Evolutionary conservation across 2,329 filamentous ascomycete species (phyloP).

Genomic region (Ascochyta rabiei): DNA sequence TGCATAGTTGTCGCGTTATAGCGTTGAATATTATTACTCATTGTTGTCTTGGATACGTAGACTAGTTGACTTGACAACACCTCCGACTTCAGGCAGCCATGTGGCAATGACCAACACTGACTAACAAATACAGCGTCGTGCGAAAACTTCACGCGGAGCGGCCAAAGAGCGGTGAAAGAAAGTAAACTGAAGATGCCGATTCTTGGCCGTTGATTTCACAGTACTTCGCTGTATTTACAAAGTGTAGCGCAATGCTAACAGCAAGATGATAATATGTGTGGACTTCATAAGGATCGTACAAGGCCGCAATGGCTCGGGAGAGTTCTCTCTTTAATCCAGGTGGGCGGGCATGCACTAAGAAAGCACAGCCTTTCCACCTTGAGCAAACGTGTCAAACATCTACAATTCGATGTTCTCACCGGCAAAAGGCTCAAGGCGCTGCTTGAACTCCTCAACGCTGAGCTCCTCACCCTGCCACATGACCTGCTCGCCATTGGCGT

Average conservation of each 20-base stretch:
- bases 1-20: conserved; percentile 20
- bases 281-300: conserved; percentile 10
- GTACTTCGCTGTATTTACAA: background rate
- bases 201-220: conserved; percentile 7
- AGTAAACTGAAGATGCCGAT: conserved; percentile 1
- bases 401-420: conserved; percentile 44
- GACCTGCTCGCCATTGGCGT: conserved; percentile 38
- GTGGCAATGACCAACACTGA: background rate
- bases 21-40: conserved; percentile 18
- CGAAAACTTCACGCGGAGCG: background rate
- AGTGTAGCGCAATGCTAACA: conserved; percentile 5
- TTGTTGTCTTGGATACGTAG: conserved; percentile 17
- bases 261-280: background rate
- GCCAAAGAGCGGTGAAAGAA: conserved; percentile 16
- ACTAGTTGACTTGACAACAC: conserved; percentile 18
- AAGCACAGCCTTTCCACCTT: conserved; percentile 6
- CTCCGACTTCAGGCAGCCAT: conserved; percentile 9
- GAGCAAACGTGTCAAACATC: background rate
- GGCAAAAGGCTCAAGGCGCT: conserved; percentile 50
- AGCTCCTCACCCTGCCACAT: conserved; percentile 58
- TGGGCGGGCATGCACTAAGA: conserved; percentile 4
- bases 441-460: conserved; percentile 65
- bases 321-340: background rate
- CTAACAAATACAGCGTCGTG: background rate
- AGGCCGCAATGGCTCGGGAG: background rate